These are phyloP conservation scores for Sphaerosporella brunnea DNA, from an alignment of 495 filamentous ascomycete genomes.

Conservation along the genomic window DNA sequence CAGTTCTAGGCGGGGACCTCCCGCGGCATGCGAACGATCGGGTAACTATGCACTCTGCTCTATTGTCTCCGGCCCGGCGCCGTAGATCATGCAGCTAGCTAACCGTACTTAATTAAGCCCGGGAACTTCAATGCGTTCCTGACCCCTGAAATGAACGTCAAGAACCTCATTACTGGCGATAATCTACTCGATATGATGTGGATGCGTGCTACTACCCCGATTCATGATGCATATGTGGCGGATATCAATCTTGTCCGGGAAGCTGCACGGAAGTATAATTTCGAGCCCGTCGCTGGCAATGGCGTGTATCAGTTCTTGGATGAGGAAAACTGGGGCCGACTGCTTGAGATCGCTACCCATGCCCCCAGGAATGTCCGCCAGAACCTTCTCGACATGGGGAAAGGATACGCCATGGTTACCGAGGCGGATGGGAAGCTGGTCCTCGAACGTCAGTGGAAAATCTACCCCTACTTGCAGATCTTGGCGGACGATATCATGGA, in stretches of 20 bases:
- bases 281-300: background rate
- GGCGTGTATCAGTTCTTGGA: slow-evolving; percentile 1
- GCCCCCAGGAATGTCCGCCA: slow-evolving; percentile 2
- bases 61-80: background rate
- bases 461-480: slow-evolving; percentile 6
- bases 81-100: slow-evolving; percentile 8
- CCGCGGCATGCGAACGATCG: background rate
- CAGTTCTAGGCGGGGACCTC: background rate
- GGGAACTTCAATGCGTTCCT: slow-evolving; percentile 3
- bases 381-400: slow-evolving; percentile 1
- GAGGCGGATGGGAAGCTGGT: slow-evolving; percentile 12
- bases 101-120: background rate
- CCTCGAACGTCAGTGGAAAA: slow-evolving; percentile 7
- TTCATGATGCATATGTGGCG: background rate
- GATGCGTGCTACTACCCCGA: slow-evolving; percentile 4
- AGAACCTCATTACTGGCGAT: slow-evolving; percentile 2
- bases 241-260: background rate
- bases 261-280: background rate
- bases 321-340: slow-evolving; percentile 8
- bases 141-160: slow-evolving; percentile 9
- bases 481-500: slow-evolving; percentile 12
- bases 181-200: slow-evolving; percentile 4
- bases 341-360: background rate
- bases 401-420: slow-evolving; percentile 3
- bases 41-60: background rate